These are phyloP conservation scores for Ogataea nakhonphanomensis DNA, from an alignment of 805 yeast species.

Conservation along the genomic window DNA sequence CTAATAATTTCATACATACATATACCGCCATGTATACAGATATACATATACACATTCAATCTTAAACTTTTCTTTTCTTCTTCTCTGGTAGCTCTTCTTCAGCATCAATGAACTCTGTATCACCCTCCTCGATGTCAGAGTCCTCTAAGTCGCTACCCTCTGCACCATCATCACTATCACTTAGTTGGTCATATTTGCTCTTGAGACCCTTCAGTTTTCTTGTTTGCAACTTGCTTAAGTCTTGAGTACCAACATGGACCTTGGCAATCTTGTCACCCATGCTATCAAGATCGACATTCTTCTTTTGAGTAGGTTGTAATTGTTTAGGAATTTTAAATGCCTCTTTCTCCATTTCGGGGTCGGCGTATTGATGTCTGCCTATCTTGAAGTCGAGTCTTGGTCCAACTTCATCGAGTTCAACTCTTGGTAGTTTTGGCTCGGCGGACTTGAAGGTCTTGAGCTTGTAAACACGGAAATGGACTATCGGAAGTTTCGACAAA, in stretches of 20 bases:
- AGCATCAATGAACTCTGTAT: constrained; percentile 27
- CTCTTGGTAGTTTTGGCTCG: constrained; percentile 88
- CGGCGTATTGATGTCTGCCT: constrained; percentile 80
- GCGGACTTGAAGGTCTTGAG: constrained; percentile 71
- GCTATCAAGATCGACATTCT: constrained; percentile 81
- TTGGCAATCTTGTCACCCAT: constrained; percentile 98
- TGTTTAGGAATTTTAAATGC: constrained; percentile 80
- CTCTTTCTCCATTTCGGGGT: constrained; percentile 87
- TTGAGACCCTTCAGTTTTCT: constrained; percentile 98
- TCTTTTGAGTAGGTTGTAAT: constrained; percentile 74
- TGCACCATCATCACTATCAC: constrained; percentile 50
- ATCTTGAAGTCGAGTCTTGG: constrained; percentile 91
- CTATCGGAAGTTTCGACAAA: constrained; percentile 59
- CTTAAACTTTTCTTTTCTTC: constrained; percentile 27
- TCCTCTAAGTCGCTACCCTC: constrained; percentile 27
- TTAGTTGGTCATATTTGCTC: constrained; percentile 72
- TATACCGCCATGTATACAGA: constrained; percentile 1
- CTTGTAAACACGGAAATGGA: constrained; percentile 88
- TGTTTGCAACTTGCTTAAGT: constrained; percentile 83
- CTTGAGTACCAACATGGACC: constrained; percentile 95
- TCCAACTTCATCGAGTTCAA: constrained; percentile 91
- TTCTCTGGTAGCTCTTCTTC: constrained; percentile 22
- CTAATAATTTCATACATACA: constrained; percentile 4
- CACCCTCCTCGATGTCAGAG: constrained; percentile 19
- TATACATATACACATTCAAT: no score